Evolutionary conservation across 2,329 filamentous ascomycete species (phyloP), one percentile per base, ranked within the genome.

Genomic region (Dryadomyces sulphureus): DNA sequence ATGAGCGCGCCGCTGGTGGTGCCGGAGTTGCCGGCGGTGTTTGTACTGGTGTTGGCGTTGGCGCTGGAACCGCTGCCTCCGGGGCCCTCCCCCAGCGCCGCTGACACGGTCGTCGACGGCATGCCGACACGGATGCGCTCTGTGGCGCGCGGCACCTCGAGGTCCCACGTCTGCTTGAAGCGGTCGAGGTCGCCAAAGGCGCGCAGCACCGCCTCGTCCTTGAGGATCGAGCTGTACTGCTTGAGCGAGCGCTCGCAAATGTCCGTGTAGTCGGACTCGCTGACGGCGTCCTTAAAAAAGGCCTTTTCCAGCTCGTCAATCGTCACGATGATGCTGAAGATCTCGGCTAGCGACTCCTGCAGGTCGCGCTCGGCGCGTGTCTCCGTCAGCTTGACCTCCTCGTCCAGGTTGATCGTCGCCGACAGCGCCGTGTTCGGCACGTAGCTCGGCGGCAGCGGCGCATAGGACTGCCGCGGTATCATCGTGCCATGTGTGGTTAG

Each of bases 241-340:
- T 94, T 93, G 55, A 98, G 65, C 49, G 94, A 76, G 35, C 92
- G 79, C 59, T 89, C 85, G 69, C 93, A 98, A 53, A 92, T 94
- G 59, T 96, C 92, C 1, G 89, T 94, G 62, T 98, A 98, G 57
- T 95, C 90, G 45, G 74, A 73, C 64, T 96, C 92, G 6, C 84
- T 77, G 43, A 98, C 82, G 20, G 88, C 90, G 69, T 98, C 92
- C 59, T 94, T 93, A 35, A 98, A 76, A 59, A 94, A 98, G 0
- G 90, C 93, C 62, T 93, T 94, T 59, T 98, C 92, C 2, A 98
- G 75, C 52, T 93, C 88, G 60, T 98, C 92, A 3, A 98, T 71
- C 0, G 92, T 96, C 50, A 95, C 77, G 34, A 98, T 90, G 54
- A 98, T 96, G 65, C 89, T 94, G 65, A 96, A 98, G 21, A 98